A percentile compares a stretch with the other conserved stretches of the same genome.
phyloP scores from a whole-genome alignment of 768 basidiomycete species.

The Rhizopogon vulgaris region DNA sequence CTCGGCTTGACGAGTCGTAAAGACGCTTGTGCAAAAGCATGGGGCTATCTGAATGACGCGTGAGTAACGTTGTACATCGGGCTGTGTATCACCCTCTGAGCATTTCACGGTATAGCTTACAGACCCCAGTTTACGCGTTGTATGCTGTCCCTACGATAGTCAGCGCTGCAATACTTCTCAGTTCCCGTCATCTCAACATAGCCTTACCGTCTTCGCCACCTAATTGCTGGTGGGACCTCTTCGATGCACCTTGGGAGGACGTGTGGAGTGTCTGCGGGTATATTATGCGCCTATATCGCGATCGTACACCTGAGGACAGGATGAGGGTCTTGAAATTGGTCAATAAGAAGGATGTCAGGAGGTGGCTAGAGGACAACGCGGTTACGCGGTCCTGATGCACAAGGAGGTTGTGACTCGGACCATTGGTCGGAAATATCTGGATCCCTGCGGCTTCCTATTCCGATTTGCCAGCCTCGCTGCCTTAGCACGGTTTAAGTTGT shows the following conservation, averaged over 20 bases:
- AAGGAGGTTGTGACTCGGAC: background rate
- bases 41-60: slow-evolving; percentile 97
- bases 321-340: slow-evolving; percentile 51
- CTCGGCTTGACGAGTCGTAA: slow-evolving; percentile 76
- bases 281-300: slow-evolving; percentile 75
- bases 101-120: slow-evolving; percentile 50
- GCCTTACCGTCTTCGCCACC: slow-evolving; percentile 67
- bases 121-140: slow-evolving; percentile 87
- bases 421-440: no score
- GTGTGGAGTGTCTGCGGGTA: slow-evolving; percentile 80
- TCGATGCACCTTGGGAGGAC: slow-evolving; percentile 89
- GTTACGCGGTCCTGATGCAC: background rate
- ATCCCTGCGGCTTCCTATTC: background rate
- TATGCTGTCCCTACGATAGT: slow-evolving; percentile 90
- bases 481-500: background rate
- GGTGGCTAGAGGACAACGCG: slow-evolving; percentile 67
- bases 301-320: slow-evolving; percentile 39
- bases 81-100: background rate
- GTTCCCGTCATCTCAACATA: slow-evolving; percentile 65
- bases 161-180: slow-evolving; percentile 80
- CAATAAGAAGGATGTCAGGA: slow-evolving; percentile 72
- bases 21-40: slow-evolving; percentile 70
- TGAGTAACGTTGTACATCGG: slow-evolving; percentile 37
- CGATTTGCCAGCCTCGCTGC: background rate
- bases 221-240: slow-evolving; percentile 88